These are phyloP conservation scores for Eucalyptus urophylla DNA, from an alignment of 345 rosid genomes.

Conservation along the genomic window DNA sequence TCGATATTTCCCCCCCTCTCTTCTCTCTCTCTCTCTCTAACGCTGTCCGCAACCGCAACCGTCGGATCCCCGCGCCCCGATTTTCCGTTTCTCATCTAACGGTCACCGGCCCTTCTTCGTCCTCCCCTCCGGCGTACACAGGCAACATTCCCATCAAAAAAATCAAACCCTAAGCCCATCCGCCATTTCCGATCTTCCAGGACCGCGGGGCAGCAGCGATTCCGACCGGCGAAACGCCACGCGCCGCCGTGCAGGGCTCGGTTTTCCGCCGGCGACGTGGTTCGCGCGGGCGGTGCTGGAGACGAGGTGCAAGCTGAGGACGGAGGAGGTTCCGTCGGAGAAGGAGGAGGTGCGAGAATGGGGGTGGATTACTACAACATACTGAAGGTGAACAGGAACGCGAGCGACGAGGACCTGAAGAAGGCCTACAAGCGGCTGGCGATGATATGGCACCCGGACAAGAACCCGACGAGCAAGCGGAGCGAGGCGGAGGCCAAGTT, in stretches of 20 bases:
- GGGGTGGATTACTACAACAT: slow-evolving; percentile 93
- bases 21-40: neutral
- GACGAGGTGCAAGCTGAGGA: neutral
- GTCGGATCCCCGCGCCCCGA: neutral
- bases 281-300: neutral
- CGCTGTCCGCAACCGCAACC: neutral
- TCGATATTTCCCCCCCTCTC: neutral
- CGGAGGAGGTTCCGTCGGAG: neutral
- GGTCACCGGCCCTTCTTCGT: neutral
- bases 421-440: slow-evolving; percentile 87
- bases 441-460: slow-evolving; percentile 98
- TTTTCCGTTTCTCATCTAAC: neutral
- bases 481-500: slow-evolving; percentile 82
- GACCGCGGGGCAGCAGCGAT: neutral
- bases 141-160: neutral
- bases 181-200: neutral
- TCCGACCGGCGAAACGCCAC: neutral
- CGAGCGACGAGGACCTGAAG: slow-evolving; percentile 75
- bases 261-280: neutral
- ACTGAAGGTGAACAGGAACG: slow-evolving; percentile 79
- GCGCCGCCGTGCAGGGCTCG: neutral
- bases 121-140: neutral
- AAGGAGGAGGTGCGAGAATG: slow-evolving; percentile 9
- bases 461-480: slow-evolving; percentile 54
- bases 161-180: neutral